A percentile compares a stretch with the other conserved stretches of the same genome.
Evolutionary conservation across 345 rosid species (phyloP).

Genomic region (Hevea brasiliensis): DNA sequence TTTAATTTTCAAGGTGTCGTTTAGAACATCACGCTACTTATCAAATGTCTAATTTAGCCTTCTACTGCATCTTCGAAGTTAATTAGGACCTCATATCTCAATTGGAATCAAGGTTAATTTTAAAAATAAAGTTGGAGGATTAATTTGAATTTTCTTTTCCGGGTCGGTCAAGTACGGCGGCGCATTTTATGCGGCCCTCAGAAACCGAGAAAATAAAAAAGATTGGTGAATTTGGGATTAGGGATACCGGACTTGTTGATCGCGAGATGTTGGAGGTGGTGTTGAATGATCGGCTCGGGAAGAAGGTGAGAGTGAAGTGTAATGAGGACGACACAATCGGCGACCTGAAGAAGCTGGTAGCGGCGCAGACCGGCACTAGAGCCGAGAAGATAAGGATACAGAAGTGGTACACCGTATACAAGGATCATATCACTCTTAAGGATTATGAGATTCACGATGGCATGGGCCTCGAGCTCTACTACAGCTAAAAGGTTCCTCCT

Average conservation of each 20-base stretch:
- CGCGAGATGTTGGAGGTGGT: conserved; percentile 39
- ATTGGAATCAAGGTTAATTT: no score
- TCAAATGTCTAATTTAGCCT: no score
- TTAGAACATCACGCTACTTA: neutral
- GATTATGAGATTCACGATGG: conserved; percentile 42
- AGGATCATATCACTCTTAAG: conserved; percentile 37
- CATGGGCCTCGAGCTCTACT: conserved; percentile 46
- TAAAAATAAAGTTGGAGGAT: no score
- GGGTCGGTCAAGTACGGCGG: neutral
- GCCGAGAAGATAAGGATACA: conserved; percentile 51
- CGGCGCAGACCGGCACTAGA: conserved; percentile 44
- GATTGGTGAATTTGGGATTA: neutral
- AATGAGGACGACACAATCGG: conserved; percentile 39
- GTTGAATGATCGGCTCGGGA: conserved; percentile 39
- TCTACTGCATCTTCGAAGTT: no score
- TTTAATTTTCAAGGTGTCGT: neutral
- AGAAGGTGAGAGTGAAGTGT: conserved; percentile 43
- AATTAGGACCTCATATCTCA: no score
- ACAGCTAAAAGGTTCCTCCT: conserved; percentile 19
- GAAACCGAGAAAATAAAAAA: neutral
- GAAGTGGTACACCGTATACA: conserved; percentile 46
- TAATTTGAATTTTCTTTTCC: neutral
- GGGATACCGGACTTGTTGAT: neutral
- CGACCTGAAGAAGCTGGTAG: conserved; percentile 45
- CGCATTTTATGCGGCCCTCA: neutral